Base-by-base conservation (phyloP, 139 green algal species). In the Trebouxia sp. region DNA sequence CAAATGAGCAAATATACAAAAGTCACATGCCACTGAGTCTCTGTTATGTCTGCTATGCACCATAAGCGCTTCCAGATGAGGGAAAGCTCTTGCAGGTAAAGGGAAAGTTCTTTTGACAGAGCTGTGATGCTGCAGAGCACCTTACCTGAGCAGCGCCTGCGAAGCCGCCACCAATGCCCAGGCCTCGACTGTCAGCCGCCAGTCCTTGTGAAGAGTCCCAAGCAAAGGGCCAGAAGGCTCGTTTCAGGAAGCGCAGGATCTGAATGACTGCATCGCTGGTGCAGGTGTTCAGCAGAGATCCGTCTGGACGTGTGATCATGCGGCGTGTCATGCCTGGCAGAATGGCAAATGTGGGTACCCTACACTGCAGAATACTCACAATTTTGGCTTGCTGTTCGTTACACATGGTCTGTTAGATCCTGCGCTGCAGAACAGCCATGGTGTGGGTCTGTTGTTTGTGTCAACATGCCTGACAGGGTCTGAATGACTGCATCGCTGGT, bases 221-320 rank as follows among this genome's bases (percentile, higher is more conserved):
- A 0, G 83, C 39, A 48, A 93, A 96, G 3, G 94, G 94, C 93
- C 92, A 98, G 86, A 92, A 98, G 41, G 89, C 65, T 22, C 92
- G 83, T 84, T 97, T 97, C 15, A 97, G 85, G 72, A 91, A 91
- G 17, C 85, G 83, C 74, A 97, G 89, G 75, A 94, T 65, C 83
- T 98, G 91, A 8, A 85, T 76, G 42, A 97, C 82, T 1, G 85
- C 85, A 5, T 89, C 88, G 0, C 37, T 77, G 50, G 81, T 85
- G 84, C 90, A 94, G 26, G 88, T 92, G 84, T 93, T 94, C 15
- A 91, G 69, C 50, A 87, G 37, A 22, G 50, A 56, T 22, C 79
- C 84, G 38, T 86, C 78, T 39, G 67, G 30, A 14, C 51, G 32
- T n/a, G 72, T 37, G 39, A 87, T 37, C 38, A 48, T 72, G n/a